A percentile compares a stretch with the other conserved stretches of the same genome.
These are phyloP conservation scores for Tuber microsphaerosporum DNA, from an alignment of 495 filamentous ascomycete species.

Conservation along the genomic window DNA sequence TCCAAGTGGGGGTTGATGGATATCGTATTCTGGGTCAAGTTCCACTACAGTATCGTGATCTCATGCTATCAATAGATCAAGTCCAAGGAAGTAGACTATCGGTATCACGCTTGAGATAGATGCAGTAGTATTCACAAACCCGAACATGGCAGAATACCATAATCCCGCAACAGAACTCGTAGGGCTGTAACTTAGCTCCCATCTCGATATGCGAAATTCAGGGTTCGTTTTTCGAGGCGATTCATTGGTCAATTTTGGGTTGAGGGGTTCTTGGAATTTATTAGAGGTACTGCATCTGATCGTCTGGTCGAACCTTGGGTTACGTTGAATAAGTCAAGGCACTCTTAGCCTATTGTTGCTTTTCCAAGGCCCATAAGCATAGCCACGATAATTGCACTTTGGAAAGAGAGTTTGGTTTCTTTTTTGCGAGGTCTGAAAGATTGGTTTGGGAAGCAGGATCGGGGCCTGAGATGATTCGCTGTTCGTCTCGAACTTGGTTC, in stretches of 20 bases:
- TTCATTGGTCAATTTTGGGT: not conserved
- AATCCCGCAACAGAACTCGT: not conserved
- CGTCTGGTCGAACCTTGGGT: not conserved
- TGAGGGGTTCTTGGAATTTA: not conserved
- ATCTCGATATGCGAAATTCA: not conserved
- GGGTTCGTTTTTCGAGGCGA: not conserved
- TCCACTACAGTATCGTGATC: not conserved
- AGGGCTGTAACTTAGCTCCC: not conserved
- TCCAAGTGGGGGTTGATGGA: too few species aligned
- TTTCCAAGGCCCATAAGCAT: not conserved
- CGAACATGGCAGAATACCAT: not conserved
- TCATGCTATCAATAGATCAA: not conserved
- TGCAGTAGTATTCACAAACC: not conserved
- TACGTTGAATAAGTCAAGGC: not conserved
- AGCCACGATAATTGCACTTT: not conserved
- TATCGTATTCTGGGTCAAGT: too few species aligned
- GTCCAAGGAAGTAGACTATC: not conserved
- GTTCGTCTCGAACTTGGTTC: not conserved
- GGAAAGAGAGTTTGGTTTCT: not conserved
- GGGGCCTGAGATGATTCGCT: not conserved
- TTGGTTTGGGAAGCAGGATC: not conserved
- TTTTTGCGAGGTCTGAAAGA: not conserved
- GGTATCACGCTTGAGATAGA: not conserved
- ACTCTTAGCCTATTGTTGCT: not conserved
- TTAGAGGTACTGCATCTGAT: not conserved